Conservation (phyloP, 2,329 filamentous ascomycete genomes). For the Coniella lustricola region DNA sequence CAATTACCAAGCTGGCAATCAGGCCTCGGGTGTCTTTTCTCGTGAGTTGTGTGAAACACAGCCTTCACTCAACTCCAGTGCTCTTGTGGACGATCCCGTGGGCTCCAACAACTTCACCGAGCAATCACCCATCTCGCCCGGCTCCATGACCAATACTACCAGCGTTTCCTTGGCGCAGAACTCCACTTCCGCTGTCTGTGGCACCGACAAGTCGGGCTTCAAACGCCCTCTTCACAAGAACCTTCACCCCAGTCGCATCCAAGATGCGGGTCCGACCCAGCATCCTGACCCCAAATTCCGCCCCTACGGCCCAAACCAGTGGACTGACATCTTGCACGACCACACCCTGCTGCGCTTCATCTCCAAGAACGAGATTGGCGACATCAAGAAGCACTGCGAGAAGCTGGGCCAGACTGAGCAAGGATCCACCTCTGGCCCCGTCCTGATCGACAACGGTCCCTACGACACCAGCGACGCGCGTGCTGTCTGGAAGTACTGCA, state of each 20-base stretch:
- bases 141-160: too few species aligned
- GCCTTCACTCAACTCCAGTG: too few species aligned
- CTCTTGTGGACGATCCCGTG: too few species aligned
- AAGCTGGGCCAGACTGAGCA: not conserved
- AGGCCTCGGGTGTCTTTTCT: too few species aligned
- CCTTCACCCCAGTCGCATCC: conserved; percentile 6
- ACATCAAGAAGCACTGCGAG: conserved; percentile 14
- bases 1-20: too few species aligned
- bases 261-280: not conserved
- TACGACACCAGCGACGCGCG: conserved; percentile 9
- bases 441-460: not conserved
- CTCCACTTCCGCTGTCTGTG: too few species aligned
- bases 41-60: too few species aligned
- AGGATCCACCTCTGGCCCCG: not conserved
- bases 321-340: conserved; percentile 6
- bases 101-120: too few species aligned
- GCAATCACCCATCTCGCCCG: too few species aligned
- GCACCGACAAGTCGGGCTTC: not conserved
- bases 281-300: conserved; percentile 12
- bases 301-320: conserved; percentile 11
- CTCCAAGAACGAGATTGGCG: conserved; percentile 12
- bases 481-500: conserved; percentile 13
- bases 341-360: conserved; percentile 3
- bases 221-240: not conserved
- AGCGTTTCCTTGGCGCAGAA: too few species aligned